phyloP scores from a whole-genome alignment of 305 asterid species.

The Solanum chacoense region DNA sequence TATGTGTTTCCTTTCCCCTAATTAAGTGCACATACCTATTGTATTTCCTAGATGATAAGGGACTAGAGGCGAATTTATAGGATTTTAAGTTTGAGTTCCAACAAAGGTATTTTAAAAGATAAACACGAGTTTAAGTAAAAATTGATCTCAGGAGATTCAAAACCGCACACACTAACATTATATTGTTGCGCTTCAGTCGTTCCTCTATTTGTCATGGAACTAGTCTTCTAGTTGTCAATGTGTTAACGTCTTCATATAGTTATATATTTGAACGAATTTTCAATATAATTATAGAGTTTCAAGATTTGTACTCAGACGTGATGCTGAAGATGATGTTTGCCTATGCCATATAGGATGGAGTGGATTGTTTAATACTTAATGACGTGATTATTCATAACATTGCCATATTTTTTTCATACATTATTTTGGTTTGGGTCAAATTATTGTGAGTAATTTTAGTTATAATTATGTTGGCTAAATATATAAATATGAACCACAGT shows the following conservation, averaged over 20 bases:
- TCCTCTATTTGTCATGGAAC: neutral
- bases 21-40: neutral
- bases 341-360: neutral
- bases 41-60: neutral
- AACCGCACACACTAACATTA: neutral
- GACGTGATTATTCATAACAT: neutral
- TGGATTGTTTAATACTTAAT: neutral
- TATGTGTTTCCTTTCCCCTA: neutral
- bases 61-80: neutral
- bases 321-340: neutral
- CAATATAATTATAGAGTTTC: neutral
- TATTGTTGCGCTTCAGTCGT: neutral
- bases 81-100: neutral
- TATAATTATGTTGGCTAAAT: no score
- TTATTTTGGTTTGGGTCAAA: neutral
- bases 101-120: neutral
- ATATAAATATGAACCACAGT: no score
- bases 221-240: neutral
- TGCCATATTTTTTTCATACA: neutral
- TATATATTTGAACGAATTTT: neutral
- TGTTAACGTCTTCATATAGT: neutral
- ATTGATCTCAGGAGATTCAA: no score
- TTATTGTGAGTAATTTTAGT: no score
- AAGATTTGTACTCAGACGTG: neutral
- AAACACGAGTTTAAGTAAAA: no score